phyloP scores from a whole-genome alignment of 352 stramenopile genomes.

The Pythium apleroticum region DNA sequence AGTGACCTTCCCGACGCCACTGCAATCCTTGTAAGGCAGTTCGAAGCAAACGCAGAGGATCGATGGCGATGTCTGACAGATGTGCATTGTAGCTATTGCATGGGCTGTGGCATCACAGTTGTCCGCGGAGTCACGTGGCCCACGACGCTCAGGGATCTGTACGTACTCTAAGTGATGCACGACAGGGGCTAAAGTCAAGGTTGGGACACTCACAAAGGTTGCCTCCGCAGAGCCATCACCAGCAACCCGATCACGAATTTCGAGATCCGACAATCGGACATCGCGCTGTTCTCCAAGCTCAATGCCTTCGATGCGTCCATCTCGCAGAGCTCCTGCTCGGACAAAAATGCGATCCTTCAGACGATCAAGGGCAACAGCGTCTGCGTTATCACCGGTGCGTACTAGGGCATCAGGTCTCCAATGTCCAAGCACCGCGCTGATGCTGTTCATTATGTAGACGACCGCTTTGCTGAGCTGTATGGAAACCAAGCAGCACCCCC shows the following conservation, averaged over 20 bases:
- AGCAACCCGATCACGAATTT: background rate
- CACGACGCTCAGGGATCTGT: background rate
- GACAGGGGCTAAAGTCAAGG: no score
- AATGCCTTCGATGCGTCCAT: background rate
- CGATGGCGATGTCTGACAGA: no score
- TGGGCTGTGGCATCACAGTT: background rate
- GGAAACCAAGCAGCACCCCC: background rate
- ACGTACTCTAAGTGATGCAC: no score
- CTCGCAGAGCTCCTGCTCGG: background rate
- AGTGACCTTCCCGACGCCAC: background rate
- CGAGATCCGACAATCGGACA: slow-evolving; percentile 1
- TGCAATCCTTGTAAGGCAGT: background rate
- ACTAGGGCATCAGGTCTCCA: no score
- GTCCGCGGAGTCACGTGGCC: background rate
- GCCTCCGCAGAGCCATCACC: background rate
- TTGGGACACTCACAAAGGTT: background rate
- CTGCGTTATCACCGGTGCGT: background rate
- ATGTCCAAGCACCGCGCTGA: no score
- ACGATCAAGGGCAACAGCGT: background rate
- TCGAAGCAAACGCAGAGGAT: no score
- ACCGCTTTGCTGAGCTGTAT: background rate
- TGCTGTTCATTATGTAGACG: no score
- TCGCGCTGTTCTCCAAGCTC: background rate
- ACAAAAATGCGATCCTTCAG: background rate
- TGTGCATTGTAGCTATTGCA: background rate